A percentile compares a stretch with the other conserved stretches of the same genome.
Evolutionary conservation across 2,329 filamentous ascomycete species (phyloP).

Genomic region (Fusarium sp.): DNA sequence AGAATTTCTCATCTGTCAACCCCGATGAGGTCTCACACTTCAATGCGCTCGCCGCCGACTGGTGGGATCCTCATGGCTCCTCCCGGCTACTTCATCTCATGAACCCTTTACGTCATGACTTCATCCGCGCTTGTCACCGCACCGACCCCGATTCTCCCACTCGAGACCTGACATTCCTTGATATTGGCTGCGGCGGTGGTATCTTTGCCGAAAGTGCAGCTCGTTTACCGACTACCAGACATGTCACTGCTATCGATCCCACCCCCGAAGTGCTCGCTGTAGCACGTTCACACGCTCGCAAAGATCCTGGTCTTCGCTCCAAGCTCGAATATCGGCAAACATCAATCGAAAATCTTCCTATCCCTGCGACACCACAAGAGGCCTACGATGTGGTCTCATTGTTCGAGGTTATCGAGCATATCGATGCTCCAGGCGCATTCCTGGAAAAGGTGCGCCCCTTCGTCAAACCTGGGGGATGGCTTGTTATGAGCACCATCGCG

Average conservation of each 20-base stretch:
- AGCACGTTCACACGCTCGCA: conserved; percentile 77
- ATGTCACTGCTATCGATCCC: conserved; percentile 82
- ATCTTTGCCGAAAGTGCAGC: conserved; percentile 94
- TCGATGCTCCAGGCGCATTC: conserved; percentile 79
- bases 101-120: conserved; percentile 96
- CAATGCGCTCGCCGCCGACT: conserved; percentile 88
- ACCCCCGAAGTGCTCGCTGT: conserved; percentile 78
- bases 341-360: conserved; percentile 75
- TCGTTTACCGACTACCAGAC: conserved; percentile 68
- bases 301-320: conserved; percentile 72
- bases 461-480: conserved; percentile 90
- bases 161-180: conserved; percentile 74
- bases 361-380: conserved; percentile 50
- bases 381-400: conserved; percentile 84
- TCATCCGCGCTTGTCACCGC: conserved; percentile 78
- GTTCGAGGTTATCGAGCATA: conserved; percentile 96
- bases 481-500: conserved; percentile 92
- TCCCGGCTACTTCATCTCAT: conserved; percentile 95
- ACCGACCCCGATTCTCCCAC: conserved; percentile 57
- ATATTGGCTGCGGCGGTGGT: conserved; percentile 94
- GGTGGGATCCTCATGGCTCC: conserved; percentile 97
- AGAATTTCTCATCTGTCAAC: conserved; percentile 77
- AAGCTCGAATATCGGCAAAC: conserved; percentile 79
- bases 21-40: conserved; percentile 93
- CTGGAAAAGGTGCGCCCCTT: conserved; percentile 77